Evolutionary conservation across 2,329 filamentous ascomycete genomes (phyloP).

Genomic region (Colletotrichum karsti): DNA sequence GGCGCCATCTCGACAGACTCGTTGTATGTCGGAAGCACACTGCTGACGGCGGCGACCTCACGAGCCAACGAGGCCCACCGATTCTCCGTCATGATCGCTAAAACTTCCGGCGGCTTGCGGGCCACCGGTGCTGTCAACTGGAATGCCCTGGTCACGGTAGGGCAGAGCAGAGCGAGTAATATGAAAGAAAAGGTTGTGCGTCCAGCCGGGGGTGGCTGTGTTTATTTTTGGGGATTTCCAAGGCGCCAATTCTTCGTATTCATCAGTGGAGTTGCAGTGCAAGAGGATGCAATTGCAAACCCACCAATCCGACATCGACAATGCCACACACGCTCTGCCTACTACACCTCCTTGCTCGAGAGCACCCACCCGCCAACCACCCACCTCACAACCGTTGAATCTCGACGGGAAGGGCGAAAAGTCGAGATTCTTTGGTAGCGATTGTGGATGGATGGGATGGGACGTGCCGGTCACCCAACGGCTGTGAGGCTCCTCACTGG

Average conservation of each 20-base stretch:
- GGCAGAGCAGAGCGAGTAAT: not conserved
- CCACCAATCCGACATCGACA: constrained; percentile 4
- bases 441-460: not conserved
- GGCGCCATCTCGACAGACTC: not conserved
- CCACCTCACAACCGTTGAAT: constrained; percentile 7
- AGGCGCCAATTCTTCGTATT: constrained; percentile 29
- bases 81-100: not conserved
- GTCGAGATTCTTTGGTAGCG: not conserved
- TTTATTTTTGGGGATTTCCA: not conserved
- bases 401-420: not conserved
- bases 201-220: not conserved
- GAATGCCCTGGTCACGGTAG: not conserved
- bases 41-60: not conserved
- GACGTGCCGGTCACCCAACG: constrained; percentile 3
- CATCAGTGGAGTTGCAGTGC: constrained; percentile 13
- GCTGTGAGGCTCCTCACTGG: not conserved
- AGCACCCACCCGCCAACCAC: not conserved
- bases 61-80: not conserved
- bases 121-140: not conserved
- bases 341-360: not conserved
- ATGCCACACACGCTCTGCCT: not conserved
- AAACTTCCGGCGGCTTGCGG: not conserved
- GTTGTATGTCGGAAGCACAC: not conserved
- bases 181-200: not conserved
- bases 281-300: not conserved